These are phyloP conservation scores for Dendrobium huoshanense DNA, from an alignment of 106 monocot genomes.

Conservation along the genomic window DNA sequence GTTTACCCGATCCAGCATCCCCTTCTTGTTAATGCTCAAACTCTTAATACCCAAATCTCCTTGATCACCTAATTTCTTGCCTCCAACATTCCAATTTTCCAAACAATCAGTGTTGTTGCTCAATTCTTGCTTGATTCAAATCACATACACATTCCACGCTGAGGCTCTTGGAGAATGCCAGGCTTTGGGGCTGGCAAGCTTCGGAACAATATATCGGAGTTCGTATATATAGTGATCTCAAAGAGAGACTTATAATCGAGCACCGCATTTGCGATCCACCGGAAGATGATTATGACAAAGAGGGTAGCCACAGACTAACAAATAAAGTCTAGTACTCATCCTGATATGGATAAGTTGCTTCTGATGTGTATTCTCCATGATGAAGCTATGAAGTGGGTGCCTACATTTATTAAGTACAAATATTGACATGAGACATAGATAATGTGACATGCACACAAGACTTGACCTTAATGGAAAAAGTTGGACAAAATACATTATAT, in stretches of 20 bases:
- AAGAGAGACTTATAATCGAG: constrained; percentile 64
- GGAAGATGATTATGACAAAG: constrained; percentile 33
- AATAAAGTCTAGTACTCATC: background rate
- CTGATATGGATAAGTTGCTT: too few species aligned
- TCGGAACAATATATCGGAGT: constrained; percentile 65
- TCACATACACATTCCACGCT: constrained; percentile 22
- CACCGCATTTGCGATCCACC: constrained; percentile 17
- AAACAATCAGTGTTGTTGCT: constrained; percentile 34
- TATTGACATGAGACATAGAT: background rate
- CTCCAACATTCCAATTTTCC: constrained; percentile 3
- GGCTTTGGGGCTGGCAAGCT: constrained; percentile 46
- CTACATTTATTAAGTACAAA: too few species aligned
- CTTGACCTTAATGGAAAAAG: background rate
- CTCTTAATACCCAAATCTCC: constrained; percentile 15
- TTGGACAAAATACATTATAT: background rate
- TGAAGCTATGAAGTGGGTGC: too few species aligned
- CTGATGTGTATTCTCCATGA: too few species aligned
- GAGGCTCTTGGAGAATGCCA: constrained; percentile 33
- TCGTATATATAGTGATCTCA: constrained; percentile 81
- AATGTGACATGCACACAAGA: background rate
- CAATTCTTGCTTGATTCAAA: constrained; percentile 16
- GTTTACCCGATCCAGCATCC: constrained; percentile 17
- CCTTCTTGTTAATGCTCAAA: constrained; percentile 59
- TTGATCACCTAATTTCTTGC: background rate
- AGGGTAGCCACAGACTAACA: constrained; percentile 61